Conservation (phyloP, 768 basidiomycete species). For the Pleurotus ostreatus region DNA sequence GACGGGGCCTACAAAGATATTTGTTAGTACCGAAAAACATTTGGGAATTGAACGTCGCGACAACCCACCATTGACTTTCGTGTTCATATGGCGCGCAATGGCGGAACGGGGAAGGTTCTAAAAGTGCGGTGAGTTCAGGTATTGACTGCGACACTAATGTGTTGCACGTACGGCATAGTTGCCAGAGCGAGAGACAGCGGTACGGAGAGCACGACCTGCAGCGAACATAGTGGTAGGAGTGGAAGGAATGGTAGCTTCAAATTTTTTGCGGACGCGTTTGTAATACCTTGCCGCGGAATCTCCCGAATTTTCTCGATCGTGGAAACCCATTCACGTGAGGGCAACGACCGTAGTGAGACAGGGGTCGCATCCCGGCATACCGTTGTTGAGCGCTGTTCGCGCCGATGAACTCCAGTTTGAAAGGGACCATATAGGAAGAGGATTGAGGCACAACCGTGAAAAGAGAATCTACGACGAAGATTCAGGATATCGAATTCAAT, state of each 20-base stretch:
- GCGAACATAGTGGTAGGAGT: constrained; percentile 65
- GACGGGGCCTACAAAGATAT: constrained; percentile 60
- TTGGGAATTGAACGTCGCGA: constrained; percentile 10
- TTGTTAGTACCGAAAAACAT: not conserved
- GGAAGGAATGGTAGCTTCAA: constrained; percentile 31
- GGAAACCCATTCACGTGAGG: not conserved
- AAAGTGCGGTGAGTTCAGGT: constrained; percentile 11
- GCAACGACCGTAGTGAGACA: too few relatives aligned
- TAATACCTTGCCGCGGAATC: constrained; percentile 30
- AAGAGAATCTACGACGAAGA: too few relatives aligned
- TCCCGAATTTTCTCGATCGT: constrained; percentile 30
- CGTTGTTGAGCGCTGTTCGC: too few relatives aligned
- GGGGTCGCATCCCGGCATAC: too few relatives aligned
- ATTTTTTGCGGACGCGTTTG: constrained; percentile 39
- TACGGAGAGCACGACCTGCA: constrained; percentile 60
- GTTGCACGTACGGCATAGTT: constrained; percentile 52
- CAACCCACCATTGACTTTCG: constrained; percentile 80
- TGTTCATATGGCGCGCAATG: constrained; percentile 92
- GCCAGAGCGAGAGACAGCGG: constrained; percentile 55
- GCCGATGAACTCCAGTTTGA: too few relatives aligned
- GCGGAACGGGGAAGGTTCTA: constrained; percentile 66
- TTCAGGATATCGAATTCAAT: too few relatives aligned
- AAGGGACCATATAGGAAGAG: not conserved
- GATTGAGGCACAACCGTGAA: too few relatives aligned
- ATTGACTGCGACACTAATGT: not conserved